Base-by-base conservation (phyloP, 2,329 filamentous ascomycete species). In the Penicillium sp. region DNA sequence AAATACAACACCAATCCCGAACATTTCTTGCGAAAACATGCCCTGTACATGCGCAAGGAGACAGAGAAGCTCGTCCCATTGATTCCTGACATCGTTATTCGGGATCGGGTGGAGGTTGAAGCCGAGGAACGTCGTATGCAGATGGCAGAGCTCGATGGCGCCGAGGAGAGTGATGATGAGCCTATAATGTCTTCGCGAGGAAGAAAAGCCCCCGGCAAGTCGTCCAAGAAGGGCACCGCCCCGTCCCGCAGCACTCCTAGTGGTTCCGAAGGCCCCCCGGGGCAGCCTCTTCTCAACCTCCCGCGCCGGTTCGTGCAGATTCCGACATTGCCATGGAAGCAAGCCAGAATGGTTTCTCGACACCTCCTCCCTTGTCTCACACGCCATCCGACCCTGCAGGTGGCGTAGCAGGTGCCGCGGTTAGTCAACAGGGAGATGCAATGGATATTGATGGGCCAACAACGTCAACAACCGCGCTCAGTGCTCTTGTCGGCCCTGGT, bases 131-230 rank as follows among this genome's bases (percentile, higher is more conserved):
- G 91, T 44, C 80, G 89, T 51, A 86, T 93, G 65, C 88, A 94
- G 60, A 87, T 80, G 50, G 77, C 90, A 51, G 89, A 93, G 41
- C 85, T 85, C 37, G 89, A 91, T 57, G 87, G 78, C 31, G 87
- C 80, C 23, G 91, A 96, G 49, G 91, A 96, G 67, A 95, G 89
- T 57, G 91, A 97, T 61, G 91, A 97, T 64, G 90, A 95, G 69
- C 93, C 93, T 7, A 97, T 98, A 63, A 97, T 97, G 87, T 93
- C 93, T 47, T 96, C 91, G 40, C 82, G 93, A 55, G 93, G 93
- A 43, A 85, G 93, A 36, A 95, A 91, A 66, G 87, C 89, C 13
- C 87, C 84, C 5, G 82, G 81, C 24, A 86, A 87, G 57, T 85
- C 58, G 7, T 59, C 89, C 18, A 82, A 83, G 52, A 91, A 85